Evolutionary conservation across 257 asterid species (phyloP), one percentile per base, ranked within the genome.

Genomic region (Scutellaria minor): DNA sequence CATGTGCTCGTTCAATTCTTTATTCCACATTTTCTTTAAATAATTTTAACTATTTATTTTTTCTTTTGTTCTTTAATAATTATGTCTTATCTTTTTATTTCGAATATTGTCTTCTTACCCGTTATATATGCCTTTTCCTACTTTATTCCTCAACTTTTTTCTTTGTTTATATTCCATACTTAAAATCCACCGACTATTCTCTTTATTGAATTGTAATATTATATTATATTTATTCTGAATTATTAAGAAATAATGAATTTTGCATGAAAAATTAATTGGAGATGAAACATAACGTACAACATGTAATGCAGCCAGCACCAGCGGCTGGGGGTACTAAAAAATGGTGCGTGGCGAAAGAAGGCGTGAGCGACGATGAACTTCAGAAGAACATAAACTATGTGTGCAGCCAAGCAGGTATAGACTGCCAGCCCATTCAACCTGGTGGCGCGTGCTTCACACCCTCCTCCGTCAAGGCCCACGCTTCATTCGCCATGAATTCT

Each of bases 371-470:
- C 1, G 47, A 70, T 0, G 81, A 70, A 1, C 54, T 84, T 15
- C 76, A 74, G 13, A 75, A 70, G 53, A 77, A 76, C 67, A 69
- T 84, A 50, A 71, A 81, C 73, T 84, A 73, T 27, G 83, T 40
- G 9, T 84, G 89, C 61, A 56, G 86, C 75, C 78, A 71, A 62
- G 5, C 37, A 31, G 88, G 80, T 6, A 22, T 79, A 6, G 86
- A 84, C 58, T 84, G 89, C 77, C 1, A 9, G 52, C 89, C 89
- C 37, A 79, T 84, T 35, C 84, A 75, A 47, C 12, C 64, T 1
- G 83, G 79, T 11, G 89, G 86, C 52, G 64, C 77, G 60, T 81
- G 88, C 74, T 81, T 73, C 70, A 31, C 31, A 44, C 88, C 86
- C 52, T n/a, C 61, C 78, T 67, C 74, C 2, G 58, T 77, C 5